Evolutionary conservation across 2,329 filamentous ascomycete species (phyloP).

Genomic region (Penicillium olsonii): DNA sequence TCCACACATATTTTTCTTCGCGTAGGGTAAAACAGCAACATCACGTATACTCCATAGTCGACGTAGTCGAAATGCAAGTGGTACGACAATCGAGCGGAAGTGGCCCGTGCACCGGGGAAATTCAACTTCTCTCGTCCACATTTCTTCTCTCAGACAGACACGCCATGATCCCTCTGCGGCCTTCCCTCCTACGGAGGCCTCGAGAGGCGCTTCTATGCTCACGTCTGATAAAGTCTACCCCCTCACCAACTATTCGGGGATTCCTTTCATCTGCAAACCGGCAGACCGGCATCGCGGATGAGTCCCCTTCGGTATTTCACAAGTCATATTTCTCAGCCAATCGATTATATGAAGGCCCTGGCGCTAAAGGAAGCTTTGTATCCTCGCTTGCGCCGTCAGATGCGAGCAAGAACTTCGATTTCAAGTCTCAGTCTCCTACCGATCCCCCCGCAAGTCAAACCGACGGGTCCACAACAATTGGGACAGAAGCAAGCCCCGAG

Average conservation of each 20-base stretch:
- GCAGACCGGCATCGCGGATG: slow-evolving; percentile 31
- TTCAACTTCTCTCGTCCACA: slow-evolving; percentile 25
- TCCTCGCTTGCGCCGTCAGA: slow-evolving; percentile 30
- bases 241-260: slow-evolving; percentile 25
- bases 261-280: slow-evolving; percentile 35
- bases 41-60: no score
- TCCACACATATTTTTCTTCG: no score
- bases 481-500: slow-evolving; percentile 20
- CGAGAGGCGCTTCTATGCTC: slow-evolving; percentile 37
- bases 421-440: slow-evolving; percentile 9
- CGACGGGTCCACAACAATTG: slow-evolving; percentile 17
- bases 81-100: slow-evolving; percentile 19
- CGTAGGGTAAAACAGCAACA: no score
- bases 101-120: slow-evolving; percentile 35
- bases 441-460: slow-evolving; percentile 18
- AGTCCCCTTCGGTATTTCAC: slow-evolving; percentile 30
- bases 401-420: slow-evolving; percentile 11
- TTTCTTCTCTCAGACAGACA: slow-evolving; percentile 18
- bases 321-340: slow-evolving; percentile 45
- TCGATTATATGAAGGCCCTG: slow-evolving; percentile 22
- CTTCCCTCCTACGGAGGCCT: slow-evolving; percentile 35
- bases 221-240: slow-evolving; percentile 30
- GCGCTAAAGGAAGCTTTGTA: slow-evolving; percentile 25
- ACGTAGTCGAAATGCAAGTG: no score
- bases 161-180: slow-evolving; percentile 42